Evolutionary conservation across 805 yeast genomes (phyloP).

Genomic region (Suhomyces pyralidae): DNA sequence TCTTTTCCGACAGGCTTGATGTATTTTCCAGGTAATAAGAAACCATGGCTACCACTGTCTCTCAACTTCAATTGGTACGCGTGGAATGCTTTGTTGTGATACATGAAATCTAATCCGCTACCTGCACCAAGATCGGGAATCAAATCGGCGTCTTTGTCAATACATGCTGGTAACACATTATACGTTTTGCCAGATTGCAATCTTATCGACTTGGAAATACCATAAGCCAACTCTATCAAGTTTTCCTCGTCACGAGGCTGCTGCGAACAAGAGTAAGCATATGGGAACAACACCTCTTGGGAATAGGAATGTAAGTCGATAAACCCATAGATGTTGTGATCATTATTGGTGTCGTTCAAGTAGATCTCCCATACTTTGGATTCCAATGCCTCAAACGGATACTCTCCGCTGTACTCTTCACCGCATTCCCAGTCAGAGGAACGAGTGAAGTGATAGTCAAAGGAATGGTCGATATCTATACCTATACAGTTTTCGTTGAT

Average conservation of each 20-base stretch:
- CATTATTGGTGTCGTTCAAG: conserved; percentile 39
- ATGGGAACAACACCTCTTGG: conserved; percentile 79
- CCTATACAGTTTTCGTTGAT: conserved; percentile 66
- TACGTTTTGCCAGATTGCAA: conserved; percentile 60
- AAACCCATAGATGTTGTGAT: conserved; percentile 68
- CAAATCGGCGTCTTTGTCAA: conserved; percentile 72
- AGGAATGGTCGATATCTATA: conserved; percentile 83
- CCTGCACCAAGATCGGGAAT: conserved; percentile 78
- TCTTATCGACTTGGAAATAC: conserved; percentile 71
- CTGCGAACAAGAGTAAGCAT: conserved; percentile 72
- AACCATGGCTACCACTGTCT: conserved; percentile 82
- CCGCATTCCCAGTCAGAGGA: conserved; percentile 71
- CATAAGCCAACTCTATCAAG: conserved; percentile 76
- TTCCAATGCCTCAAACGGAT: conserved; percentile 55
- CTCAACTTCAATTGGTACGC: conserved; percentile 80
- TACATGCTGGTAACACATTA: conserved; percentile 72
- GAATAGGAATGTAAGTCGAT: conserved; percentile 84
- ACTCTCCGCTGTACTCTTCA: conserved; percentile 78
- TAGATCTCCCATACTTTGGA: conserved; percentile 39
- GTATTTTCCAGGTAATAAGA: conserved; percentile 65
- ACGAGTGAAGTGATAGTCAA: conserved; percentile 67
- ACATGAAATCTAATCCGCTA: conserved; percentile 78
- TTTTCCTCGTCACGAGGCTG: conserved; percentile 79
- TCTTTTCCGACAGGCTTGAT: conserved; percentile 79
- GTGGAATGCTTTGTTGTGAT: conserved; percentile 77